Percentiles rank a stretch among this genome's conserved stretches.
These are phyloP conservation scores for Elsinoe batatas DNA, from an alignment of 2,329 filamentous ascomycete species.

Conservation along the genomic window DNA sequence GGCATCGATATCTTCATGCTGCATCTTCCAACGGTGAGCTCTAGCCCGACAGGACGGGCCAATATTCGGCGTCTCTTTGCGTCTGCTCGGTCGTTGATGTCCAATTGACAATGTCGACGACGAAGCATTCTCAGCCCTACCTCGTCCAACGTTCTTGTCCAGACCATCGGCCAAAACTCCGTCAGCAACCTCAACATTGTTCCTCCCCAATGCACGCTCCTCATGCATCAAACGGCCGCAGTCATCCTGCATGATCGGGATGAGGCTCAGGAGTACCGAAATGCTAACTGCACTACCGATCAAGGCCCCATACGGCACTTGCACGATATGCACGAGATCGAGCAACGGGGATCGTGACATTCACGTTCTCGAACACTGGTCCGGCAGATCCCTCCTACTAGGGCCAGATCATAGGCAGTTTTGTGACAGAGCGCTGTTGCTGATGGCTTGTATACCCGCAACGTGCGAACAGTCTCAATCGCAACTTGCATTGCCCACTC, in stretches of 20 bases:
- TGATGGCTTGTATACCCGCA: too few species aligned
- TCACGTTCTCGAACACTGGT: neutral
- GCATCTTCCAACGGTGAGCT: neutral
- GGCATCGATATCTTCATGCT: constrained; percentile 5
- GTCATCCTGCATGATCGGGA: too few species aligned
- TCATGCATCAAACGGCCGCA: too few species aligned
- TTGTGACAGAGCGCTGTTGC: too few species aligned
- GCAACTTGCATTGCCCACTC: too few species aligned
- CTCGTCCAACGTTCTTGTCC: neutral
- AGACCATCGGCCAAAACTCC: neutral
- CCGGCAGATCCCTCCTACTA: too few species aligned
- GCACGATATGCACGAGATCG: neutral
- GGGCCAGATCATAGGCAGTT: too few species aligned
- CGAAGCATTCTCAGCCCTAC: neutral
- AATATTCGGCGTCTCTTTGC: neutral
- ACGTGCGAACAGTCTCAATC: too few species aligned
- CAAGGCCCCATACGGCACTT: neutral
- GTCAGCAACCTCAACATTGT: neutral
- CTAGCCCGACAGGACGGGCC: neutral
- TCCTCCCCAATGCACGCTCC: too few species aligned
- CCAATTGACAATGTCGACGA: neutral
- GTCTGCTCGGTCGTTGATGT: neutral
- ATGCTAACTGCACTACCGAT: too few species aligned
- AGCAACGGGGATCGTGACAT: neutral
- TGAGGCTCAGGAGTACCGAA: too few species aligned